Base-by-base conservation (phyloP, 306 rosid species). In the Cicer judaicum region DNA sequence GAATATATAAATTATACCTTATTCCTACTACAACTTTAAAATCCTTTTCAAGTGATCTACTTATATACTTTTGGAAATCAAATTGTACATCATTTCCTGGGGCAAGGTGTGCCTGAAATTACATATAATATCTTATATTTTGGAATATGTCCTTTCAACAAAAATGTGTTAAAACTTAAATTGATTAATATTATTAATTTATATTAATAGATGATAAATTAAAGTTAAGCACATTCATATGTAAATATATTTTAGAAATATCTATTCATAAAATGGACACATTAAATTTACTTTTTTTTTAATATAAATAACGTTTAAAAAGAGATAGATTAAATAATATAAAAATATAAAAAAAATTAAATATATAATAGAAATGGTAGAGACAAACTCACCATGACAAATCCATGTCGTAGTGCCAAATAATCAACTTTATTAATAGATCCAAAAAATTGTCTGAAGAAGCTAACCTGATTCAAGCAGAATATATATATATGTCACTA, bases 21-120 rank as follows among this genome's bases (percentile, higher is more conserved):
- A 93, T 91, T 55, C 87, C 97, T 16, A 93, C 98, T 0, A 94
- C 88, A 61, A 83, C 89, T 83, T 84, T 85, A 61, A 94, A 94
- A 74, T 94, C 98, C n/a, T 88, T 83, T 57, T 94, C 98, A 15
- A 94, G 93, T 70, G 98, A 84, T 81, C 88, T 82, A 47, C 36
- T 64, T n/a, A 94, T 91, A 84, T 91, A 94, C 29, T 88, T 82
- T 7, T 69, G 96, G 64, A 94, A 94, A 85, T 94, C 87, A 76
- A 94, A 94, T 67, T 50, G 84, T 24, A 79, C 64, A 40, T 73
- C 89, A 38, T 83, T 87, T 81, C 78, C 90, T 3, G 90, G 96
- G 2, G 93, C 75, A 69, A 94, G 66, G 86, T 94, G 98, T 24
- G 98, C 94, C 98, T 91, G 79, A 74, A 81, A 83, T 80, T 62